These are phyloP conservation scores for Nymphaea thermarum DNA, from an alignment of 164 flowering plant genomes.

Conservation along the genomic window DNA sequence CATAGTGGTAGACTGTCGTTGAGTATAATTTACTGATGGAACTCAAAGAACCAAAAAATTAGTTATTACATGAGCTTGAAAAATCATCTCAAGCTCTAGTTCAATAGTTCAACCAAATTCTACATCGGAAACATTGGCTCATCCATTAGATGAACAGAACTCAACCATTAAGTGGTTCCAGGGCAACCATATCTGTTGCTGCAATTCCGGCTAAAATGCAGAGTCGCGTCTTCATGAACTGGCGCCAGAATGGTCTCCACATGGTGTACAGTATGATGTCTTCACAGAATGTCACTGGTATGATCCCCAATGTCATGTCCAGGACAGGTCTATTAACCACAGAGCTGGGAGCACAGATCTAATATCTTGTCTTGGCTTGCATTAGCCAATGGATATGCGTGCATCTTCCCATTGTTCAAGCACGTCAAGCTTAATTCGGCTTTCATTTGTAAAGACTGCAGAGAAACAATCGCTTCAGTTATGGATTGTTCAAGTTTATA, in stretches of 20 bases:
- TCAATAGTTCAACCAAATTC: neutral
- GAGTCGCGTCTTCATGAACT: neutral
- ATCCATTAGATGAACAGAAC: neutral
- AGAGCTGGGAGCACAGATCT: neutral
- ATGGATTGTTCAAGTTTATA: no score
- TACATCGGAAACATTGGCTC: neutral
- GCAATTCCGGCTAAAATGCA: neutral
- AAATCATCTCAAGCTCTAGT: neutral
- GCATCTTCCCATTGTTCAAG: slow-evolving; percentile 33
- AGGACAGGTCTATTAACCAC: neutral
- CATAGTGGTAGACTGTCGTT: no score
- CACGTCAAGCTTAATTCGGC: slow-evolving; percentile 60
- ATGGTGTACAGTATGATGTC: neutral
- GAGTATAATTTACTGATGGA: no score
- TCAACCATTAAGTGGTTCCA: neutral
- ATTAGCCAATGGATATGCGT: neutral
- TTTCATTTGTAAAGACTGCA: slow-evolving; percentile 57
- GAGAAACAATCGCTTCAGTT: neutral
- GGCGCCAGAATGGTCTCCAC: neutral
- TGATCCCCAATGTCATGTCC: no score
- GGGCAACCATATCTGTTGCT: neutral
- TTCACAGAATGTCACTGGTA: no score
- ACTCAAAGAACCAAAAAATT: neutral
- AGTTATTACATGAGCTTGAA: neutral
- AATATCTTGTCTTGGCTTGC: neutral